Conservation (phyloP, 805 yeast species). For the Starmera dryadoides region DNA sequence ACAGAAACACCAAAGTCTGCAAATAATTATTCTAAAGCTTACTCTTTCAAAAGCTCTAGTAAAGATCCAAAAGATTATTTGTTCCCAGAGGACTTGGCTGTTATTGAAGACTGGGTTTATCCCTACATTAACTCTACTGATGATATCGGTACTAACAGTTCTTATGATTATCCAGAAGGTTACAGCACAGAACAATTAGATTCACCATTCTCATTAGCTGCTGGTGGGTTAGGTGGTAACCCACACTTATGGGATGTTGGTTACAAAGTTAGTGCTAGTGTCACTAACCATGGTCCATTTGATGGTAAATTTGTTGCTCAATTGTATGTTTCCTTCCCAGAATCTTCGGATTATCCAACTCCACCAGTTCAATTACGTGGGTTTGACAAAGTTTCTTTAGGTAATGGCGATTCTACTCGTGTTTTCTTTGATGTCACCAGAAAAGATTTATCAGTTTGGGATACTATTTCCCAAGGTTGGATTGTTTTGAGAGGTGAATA, state of each 20-base stretch:
- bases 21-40: constrained; percentile 31
- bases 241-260: constrained; percentile 47
- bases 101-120: constrained; percentile 37
- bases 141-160: constrained; percentile 9
- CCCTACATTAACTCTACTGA: constrained; percentile 32
- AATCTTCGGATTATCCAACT: constrained; percentile 25
- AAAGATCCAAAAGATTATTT: constrained; percentile 41
- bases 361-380: constrained; percentile 50
- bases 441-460: constrained; percentile 50
- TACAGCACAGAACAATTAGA: constrained; percentile 19
- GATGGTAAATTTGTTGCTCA: constrained; percentile 45
- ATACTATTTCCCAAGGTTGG: constrained; percentile 44
- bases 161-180: constrained; percentile 23
- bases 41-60: constrained; percentile 30
- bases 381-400: constrained; percentile 41
- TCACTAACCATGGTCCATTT: constrained; percentile 39
- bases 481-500: constrained; percentile 46
- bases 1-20: constrained; percentile 34
- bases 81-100: constrained; percentile 40
- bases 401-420: constrained; percentile 27
- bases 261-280: constrained; percentile 34
- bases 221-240: constrained; percentile 49
- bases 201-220: constrained; percentile 18
- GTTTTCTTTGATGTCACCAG: constrained; percentile 35
- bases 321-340: constrained; percentile 43